Conservation (phyloP, 306 rosid species). For the Cucurbita ficifolia region DNA sequence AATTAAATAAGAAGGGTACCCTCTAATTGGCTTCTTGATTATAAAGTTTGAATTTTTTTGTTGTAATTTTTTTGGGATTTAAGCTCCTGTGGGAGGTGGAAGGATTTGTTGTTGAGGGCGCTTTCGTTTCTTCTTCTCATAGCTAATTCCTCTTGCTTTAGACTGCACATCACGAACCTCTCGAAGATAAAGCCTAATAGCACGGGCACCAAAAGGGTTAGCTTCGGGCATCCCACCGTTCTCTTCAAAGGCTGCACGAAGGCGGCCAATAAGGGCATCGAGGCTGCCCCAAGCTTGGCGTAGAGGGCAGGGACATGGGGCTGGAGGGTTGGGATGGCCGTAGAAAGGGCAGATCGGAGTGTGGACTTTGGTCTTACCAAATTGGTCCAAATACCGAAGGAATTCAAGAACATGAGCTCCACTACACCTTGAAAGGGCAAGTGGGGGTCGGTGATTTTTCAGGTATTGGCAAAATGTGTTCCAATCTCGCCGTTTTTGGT, state of each 20-base stretch:
- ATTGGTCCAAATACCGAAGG: constrained; percentile 87
- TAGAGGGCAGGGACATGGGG: constrained; percentile 93
- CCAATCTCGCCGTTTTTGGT: constrained; percentile 97
- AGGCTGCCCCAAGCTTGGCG: constrained; percentile 98
- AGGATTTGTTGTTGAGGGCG: constrained; percentile 33
- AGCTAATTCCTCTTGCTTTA: constrained; percentile 94
- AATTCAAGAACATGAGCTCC: constrained; percentile 98
- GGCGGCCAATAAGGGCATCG: constrained; percentile 88
- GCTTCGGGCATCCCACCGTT: constrained; percentile 92
- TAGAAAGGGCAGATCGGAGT: constrained; percentile 82
- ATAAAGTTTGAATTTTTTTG: background rate
- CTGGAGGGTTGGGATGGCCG: constrained; percentile 93
- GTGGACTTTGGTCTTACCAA: constrained; percentile 94
- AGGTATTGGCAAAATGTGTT: constrained; percentile 94
- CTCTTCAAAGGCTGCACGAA: constrained; percentile 94
- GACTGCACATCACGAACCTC: constrained; percentile 97
- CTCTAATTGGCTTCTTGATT: background rate
- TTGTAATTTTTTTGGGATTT: background rate
- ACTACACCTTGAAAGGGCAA: constrained; percentile 82
- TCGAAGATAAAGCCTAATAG: constrained; percentile 85
- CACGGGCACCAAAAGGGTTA: constrained; percentile 92
- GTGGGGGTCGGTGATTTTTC: constrained; percentile 89
- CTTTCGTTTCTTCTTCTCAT: constrained; percentile 91
- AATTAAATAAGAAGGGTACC: background rate
- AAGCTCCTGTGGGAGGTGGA: constrained; percentile 32